Base-by-base conservation (phyloP, 352 stramenopile genomes). In the Phytophthora europaea region DNA sequence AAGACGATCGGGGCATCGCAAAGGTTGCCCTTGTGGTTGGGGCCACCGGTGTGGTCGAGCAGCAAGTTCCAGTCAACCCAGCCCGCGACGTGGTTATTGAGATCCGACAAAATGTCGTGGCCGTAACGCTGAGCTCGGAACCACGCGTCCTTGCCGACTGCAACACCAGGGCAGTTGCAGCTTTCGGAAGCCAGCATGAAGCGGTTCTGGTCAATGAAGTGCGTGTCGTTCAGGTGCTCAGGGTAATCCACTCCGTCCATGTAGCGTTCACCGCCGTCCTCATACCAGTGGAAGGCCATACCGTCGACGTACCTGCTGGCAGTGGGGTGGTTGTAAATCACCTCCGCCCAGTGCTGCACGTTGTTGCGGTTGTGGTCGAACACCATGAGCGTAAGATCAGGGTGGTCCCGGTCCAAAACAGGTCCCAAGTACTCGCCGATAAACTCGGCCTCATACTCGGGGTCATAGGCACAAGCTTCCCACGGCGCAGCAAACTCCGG, bases 21-120 rank as follows among this genome's bases (percentile, higher is more conserved):
- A 34, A 83, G 79, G 77, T 95, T 95, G 47, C 78, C 78, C 65
- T 91, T 66, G 80, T 98, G 91, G 81, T 98, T 98, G 7, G 94
- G 93, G 2, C 94, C 94, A 22, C 94, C 94, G 8, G 47, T 90
- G 79, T 93, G 85, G 70, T 97, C 90, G 0, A 98, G 79, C 5
- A 98, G 56, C 54, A 98, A 65, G 76, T 98, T 98, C 93, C 94
- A 98, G 79, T 98, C 91, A 33, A 97, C 90, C 93, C 93, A 98
- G 8, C 91, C 91, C 1, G 83, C 79, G 20, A 92, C 88, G 73
- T 79, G 88, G 72, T 96, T 93, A 81, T 96, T 98, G 22, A 96
- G 82, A 61, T 98, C 89, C 28, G 88, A 87, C 51, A 98, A 71
- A 48, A 98, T 97, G 53, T 98, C 92, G 75, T 97, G 91, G 0